Percentiles rank a stretch among this genome's conserved stretches.
phyloP scores from a whole-genome alignment of 257 asterid species.

The Coffea canephora region DNA sequence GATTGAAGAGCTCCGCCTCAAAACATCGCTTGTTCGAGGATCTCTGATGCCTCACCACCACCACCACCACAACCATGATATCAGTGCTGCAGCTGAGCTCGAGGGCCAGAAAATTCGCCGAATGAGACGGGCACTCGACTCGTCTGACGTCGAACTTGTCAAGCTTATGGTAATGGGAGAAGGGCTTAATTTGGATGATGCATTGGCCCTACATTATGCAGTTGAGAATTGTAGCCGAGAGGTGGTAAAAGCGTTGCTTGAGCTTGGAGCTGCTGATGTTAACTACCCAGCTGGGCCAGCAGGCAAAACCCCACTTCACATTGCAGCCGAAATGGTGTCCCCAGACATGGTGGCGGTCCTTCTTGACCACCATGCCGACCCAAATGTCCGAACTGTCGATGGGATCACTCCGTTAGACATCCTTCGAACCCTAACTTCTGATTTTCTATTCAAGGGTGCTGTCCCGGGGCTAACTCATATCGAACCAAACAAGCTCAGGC shows the following conservation, averaged over 20 bases:
- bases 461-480: constrained; percentile 74
- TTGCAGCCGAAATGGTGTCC: constrained; percentile 94
- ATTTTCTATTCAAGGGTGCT: constrained; percentile 82
- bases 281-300: constrained; percentile 89
- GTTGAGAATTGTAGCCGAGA: constrained; percentile 88
- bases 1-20: constrained; percentile 88
- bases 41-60: constrained; percentile 55
- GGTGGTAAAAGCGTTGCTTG: constrained; percentile 80
- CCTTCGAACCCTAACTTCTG: constrained; percentile 90
- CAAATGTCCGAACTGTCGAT: constrained; percentile 72
- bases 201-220: constrained; percentile 78
- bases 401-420: constrained; percentile 82
- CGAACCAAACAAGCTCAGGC: constrained; percentile 85
- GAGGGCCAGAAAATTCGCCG: constrained; percentile 88
- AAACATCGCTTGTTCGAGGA: constrained; percentile 63
- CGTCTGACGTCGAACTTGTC: constrained; percentile 89
- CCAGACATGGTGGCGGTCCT: constrained; percentile 97
- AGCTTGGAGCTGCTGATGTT: constrained; percentile 94
- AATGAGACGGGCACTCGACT: constrained; percentile 91
- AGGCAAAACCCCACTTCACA: constrained; percentile 79
- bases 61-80: constrained; percentile 42
- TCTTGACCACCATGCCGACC: constrained; percentile 95
- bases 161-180: constrained; percentile 99
- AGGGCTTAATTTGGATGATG: constrained; percentile 83
- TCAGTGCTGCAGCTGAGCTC: constrained; percentile 55